These are phyloP conservation scores for Metschnikowia gelsemii DNA, from an alignment of 805 yeast species.

Conservation along the genomic window DNA sequence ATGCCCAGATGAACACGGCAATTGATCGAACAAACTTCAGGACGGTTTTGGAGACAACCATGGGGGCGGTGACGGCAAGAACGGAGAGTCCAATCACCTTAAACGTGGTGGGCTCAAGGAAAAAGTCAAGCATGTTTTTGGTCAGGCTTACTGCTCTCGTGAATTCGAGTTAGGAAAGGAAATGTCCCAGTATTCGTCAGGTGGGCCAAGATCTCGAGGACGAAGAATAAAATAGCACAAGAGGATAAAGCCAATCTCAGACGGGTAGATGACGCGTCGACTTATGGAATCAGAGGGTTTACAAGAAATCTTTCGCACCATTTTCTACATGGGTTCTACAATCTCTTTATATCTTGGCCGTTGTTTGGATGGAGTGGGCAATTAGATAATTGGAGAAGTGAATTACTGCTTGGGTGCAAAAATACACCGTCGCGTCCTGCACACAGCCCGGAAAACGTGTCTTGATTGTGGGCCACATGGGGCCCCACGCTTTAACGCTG, in stretches of 20 bases:
- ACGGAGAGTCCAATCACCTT: slow-evolving; percentile 5
- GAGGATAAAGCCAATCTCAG: neutral
- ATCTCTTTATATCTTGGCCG: neutral
- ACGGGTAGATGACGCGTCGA: neutral
- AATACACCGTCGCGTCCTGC: slow-evolving; percentile 2
- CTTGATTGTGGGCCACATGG: slow-evolving; percentile 5
- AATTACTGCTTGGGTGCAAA: slow-evolving; percentile 7
- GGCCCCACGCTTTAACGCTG: neutral
- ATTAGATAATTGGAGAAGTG: neutral
- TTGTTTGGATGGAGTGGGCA: neutral
- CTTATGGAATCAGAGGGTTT: neutral
- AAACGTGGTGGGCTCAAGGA: neutral
- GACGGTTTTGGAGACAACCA: slow-evolving; percentile 1
- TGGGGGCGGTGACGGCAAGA: slow-evolving; percentile 6
- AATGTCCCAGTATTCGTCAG: neutral
- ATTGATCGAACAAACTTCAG: slow-evolving; percentile 24
- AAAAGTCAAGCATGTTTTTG: neutral
- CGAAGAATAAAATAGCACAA: slow-evolving; percentile 2
- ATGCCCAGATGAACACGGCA: slow-evolving; percentile 42
- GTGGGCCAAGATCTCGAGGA: slow-evolving; percentile 3
- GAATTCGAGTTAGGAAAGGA: too few species aligned
- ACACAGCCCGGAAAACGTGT: slow-evolving; percentile 3
- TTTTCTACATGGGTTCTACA: neutral
- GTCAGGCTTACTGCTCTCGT: too few species aligned
- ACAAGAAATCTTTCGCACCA: neutral